Evolutionary conservation across 2,329 filamentous ascomycete genomes (phyloP).

Genomic region (Reticulascus tulasneorum): DNA sequence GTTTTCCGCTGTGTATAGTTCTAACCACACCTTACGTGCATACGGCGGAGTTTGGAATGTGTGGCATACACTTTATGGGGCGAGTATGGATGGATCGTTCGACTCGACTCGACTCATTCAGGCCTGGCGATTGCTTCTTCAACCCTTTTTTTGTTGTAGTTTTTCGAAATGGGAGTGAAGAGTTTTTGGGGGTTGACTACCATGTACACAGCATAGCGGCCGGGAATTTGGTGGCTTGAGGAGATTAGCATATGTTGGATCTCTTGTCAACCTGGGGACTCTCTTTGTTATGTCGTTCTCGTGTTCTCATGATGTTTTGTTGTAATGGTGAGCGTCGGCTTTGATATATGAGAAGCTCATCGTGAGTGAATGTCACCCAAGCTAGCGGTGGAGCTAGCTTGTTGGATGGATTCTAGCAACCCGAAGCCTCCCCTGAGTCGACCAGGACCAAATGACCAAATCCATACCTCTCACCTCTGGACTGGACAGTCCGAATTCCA

Average conservation of each 20-base stretch:
- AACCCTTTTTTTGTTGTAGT: not conserved
- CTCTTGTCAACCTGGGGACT: not conserved
- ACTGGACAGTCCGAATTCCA: no score
- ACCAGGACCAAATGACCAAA: no score
- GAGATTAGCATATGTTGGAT: conserved; percentile 5
- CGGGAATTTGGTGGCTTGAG: conserved; percentile 7
- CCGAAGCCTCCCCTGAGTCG: no score
- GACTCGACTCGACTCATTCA: no score
- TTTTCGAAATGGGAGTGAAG: conserved; percentile 1
- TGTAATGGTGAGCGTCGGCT: no score
- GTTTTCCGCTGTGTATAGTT: conserved; percentile 12
- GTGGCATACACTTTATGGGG: conserved; percentile 7
- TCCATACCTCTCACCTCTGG: no score
- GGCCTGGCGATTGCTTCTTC: no score
- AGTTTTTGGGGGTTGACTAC: conserved; percentile 6
- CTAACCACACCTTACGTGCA: conserved; percentile 11
- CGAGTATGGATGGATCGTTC: not conserved
- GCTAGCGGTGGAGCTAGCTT: no score
- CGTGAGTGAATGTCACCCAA: no score
- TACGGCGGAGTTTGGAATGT: conserved; percentile 12
- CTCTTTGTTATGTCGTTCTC: conserved; percentile 1
- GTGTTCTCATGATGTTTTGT: not conserved
- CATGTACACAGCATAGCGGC: conserved; percentile 13
- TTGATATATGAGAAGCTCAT: no score
- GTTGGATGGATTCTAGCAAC: no score